Conservation (phyloP, 768 basidiomycete genomes). For the Favolaschia claudopus region DNA sequence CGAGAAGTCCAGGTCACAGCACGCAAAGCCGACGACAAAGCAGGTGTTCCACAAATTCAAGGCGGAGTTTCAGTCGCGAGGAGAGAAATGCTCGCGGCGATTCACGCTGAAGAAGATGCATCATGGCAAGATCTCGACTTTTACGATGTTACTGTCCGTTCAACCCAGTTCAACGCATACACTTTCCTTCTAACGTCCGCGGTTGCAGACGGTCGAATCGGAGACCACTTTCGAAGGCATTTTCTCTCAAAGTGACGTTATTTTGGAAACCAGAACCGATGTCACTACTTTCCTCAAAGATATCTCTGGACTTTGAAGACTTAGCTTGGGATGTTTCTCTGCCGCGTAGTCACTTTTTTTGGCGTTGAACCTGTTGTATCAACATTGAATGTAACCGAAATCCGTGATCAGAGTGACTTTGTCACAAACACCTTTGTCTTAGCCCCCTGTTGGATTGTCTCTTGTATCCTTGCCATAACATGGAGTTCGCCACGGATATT, state of each 20-base stretch:
- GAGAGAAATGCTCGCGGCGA: slow-evolving; percentile 78
- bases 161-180: background rate
- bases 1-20: slow-evolving; percentile 83
- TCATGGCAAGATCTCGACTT: slow-evolving; percentile 75
- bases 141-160: slow-evolving; percentile 67
- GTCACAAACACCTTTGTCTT: no score
- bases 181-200: slow-evolving; percentile 15
- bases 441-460: no score
- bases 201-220: slow-evolving; percentile 64
- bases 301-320: slow-evolving; percentile 58
- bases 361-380: background rate
- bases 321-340: no score
- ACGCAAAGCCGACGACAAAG: slow-evolving; percentile 72
- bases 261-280: slow-evolving; percentile 62
- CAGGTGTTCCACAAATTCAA: slow-evolving; percentile 47
- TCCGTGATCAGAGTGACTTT: no score
- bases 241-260: slow-evolving; percentile 63
- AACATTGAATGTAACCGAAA: no score
- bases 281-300: slow-evolving; percentile 64
- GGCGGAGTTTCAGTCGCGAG: slow-evolving; percentile 75
- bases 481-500: slow-evolving; percentile 2
- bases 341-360: background rate
- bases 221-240: slow-evolving; percentile 64
- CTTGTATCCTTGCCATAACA: no score
- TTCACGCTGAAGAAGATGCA: slow-evolving; percentile 81